Conservation (phyloP, 2,329 filamentous ascomycete genomes). For the Arthrobotrys sinensis region DNA sequence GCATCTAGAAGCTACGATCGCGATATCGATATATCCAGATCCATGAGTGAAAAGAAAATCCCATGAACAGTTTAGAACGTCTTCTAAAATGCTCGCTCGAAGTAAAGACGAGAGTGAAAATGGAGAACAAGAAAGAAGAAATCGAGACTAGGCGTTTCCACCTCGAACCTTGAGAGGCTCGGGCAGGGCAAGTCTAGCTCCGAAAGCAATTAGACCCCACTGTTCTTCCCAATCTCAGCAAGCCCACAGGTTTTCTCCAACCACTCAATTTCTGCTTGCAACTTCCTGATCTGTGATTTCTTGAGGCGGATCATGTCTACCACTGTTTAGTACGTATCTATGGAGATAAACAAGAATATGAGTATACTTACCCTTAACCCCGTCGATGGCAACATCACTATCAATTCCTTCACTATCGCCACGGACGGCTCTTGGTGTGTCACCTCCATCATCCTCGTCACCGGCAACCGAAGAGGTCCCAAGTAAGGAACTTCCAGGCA, state of each 20-base stretch:
- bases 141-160: too few relatives aligned
- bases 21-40: neutral
- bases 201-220: too few relatives aligned
- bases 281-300: conserved; percentile 7
- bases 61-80: too few relatives aligned
- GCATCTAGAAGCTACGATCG: neutral
- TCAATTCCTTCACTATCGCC: neutral
- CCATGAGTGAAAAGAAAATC: neutral
- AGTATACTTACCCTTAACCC: neutral
- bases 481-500: neutral
- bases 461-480: neutral
- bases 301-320: conserved; percentile 16
- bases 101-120: too few relatives aligned
- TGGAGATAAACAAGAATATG: neutral
- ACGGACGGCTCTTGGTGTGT: neutral
- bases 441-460: neutral
- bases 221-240: neutral
- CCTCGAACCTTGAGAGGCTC: too few relatives aligned
- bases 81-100: too few relatives aligned
- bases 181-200: too few relatives aligned
- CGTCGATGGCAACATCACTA: neutral
- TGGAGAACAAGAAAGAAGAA: too few relatives aligned
- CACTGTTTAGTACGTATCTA: neutral
- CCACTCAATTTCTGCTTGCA: conserved; percentile 1
- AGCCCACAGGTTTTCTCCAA: conserved; percentile 8